Conservation (phyloP, 352 stramenopile species). For the Phytophthora hybrid region DNA sequence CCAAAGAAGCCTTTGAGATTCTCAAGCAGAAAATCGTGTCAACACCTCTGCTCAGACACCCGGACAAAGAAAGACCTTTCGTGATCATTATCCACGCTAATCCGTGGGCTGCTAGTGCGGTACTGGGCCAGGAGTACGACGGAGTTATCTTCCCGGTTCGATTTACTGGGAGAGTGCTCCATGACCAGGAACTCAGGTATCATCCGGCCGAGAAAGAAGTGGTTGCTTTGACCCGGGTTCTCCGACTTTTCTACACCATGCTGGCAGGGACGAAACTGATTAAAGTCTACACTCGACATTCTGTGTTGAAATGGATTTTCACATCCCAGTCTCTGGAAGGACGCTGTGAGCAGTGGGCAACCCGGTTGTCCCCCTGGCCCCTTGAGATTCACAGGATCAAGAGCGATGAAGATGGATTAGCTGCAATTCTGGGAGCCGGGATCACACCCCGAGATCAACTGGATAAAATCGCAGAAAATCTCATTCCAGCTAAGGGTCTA, state of each 20-base stretch:
- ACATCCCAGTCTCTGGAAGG: slow-evolving; percentile 4
- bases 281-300: slow-evolving; percentile 12
- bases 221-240: slow-evolving; percentile 6
- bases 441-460: slow-evolving; percentile 7
- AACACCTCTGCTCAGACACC: neutral
- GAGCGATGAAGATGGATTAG: slow-evolving; percentile 8
- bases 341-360: slow-evolving; percentile 9
- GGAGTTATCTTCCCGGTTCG: slow-evolving; percentile 1
- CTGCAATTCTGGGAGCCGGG: slow-evolving; percentile 7
- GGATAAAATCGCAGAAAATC: slow-evolving; percentile 6
- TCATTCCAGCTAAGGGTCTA: slow-evolving; percentile 4
- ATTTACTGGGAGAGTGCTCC: slow-evolving; percentile 3
- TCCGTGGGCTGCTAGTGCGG: neutral
- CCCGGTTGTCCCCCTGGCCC: neutral
- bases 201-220: slow-evolving; percentile 19
- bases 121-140: slow-evolving; percentile 7
- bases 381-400: slow-evolving; percentile 5
- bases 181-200: slow-evolving; percentile 13
- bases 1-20: slow-evolving; percentile 5
- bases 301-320: slow-evolving; percentile 12
- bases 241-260: slow-evolving; percentile 6
- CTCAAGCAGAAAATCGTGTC: neutral
- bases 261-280: neutral
- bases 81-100: slow-evolving; percentile 9
- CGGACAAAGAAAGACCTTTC: neutral